These are phyloP conservation scores for Colletotrichum cordylinicola DNA, from an alignment of 2,329 filamentous ascomycete genomes.

Conservation along the genomic window DNA sequence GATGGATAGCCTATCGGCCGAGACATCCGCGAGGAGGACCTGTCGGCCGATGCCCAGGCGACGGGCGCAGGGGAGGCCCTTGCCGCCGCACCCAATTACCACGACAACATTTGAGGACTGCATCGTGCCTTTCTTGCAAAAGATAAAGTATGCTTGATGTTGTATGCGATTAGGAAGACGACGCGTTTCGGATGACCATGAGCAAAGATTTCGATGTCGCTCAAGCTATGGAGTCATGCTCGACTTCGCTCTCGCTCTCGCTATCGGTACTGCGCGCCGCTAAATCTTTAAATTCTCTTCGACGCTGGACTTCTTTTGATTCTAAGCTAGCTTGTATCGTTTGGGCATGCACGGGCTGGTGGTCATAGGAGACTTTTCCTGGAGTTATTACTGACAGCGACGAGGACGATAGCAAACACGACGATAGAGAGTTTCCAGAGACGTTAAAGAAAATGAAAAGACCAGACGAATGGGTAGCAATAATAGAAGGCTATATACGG, in stretches of 20 bases:
- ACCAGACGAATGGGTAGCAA: fast-evolving
- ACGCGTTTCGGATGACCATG: not conserved
- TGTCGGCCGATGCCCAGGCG: not conserved
- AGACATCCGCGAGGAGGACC: not conserved
- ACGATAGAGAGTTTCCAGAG: too few species aligned
- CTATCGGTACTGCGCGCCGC: not conserved
- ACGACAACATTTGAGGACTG: not conserved
- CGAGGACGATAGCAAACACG: not conserved
- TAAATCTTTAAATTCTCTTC: not conserved
- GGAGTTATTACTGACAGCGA: fast-evolving
- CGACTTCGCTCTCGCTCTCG: not conserved
- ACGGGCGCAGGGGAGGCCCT: not conserved
- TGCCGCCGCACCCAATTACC: not conserved
- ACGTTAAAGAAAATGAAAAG: fast-evolving
- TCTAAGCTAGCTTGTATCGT: fast-evolving
- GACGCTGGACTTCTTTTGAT: fast-evolving
- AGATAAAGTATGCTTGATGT: not conserved
- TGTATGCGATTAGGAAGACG: not conserved
- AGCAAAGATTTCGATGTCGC: not conserved
- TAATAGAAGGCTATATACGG: fast-evolving
- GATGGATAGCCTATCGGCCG: not conserved
- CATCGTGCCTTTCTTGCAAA: not conserved
- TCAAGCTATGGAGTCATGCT: not conserved
- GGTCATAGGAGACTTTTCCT: not conserved
- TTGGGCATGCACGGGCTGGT: fast-evolving